Conservation (phyloP, 129 eudicot species). For the Escallonia herrerae region DNA sequence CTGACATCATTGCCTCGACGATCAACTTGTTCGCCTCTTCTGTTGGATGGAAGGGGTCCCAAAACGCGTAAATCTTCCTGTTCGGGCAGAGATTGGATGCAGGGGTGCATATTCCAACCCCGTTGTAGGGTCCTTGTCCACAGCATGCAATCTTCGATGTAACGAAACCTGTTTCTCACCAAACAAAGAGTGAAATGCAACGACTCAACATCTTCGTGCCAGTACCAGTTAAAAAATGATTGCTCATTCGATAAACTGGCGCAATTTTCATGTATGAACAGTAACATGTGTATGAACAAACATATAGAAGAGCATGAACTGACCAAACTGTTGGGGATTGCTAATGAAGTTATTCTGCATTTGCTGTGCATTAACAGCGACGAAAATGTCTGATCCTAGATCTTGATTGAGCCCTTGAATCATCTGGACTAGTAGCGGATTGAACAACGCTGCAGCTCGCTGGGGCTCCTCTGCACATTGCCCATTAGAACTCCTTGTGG, state of each 20-base stretch:
- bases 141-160: constrained; percentile 76
- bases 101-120: constrained; percentile 55
- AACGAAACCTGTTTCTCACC: constrained; percentile 37
- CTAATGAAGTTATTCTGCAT: constrained; percentile 54
- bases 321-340: constrained; percentile 64
- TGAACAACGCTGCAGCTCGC: constrained; percentile 50
- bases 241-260: no score
- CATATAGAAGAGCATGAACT: no score
- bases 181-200: background rate
- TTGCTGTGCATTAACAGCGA: constrained; percentile 49
- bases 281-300: no score
- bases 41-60: constrained; percentile 84
- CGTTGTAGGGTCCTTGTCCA: constrained; percentile 78
- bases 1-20: constrained; percentile 41
- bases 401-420: constrained; percentile 48
- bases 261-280: no score
- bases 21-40: constrained; percentile 60
- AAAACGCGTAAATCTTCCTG: constrained; percentile 40
- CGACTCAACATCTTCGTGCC: no score
- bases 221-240: no score
- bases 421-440: constrained; percentile 63
- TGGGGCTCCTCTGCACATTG: constrained; percentile 64
- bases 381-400: constrained; percentile 44
- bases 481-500: constrained; percentile 45
- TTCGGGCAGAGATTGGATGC: constrained; percentile 45